A percentile compares a stretch with the other conserved stretches of the same genome.
These are phyloP conservation scores for Neophaeococcomyces mojaviensis DNA, from an alignment of 2,329 filamentous ascomycete species.

Conservation along the genomic window DNA sequence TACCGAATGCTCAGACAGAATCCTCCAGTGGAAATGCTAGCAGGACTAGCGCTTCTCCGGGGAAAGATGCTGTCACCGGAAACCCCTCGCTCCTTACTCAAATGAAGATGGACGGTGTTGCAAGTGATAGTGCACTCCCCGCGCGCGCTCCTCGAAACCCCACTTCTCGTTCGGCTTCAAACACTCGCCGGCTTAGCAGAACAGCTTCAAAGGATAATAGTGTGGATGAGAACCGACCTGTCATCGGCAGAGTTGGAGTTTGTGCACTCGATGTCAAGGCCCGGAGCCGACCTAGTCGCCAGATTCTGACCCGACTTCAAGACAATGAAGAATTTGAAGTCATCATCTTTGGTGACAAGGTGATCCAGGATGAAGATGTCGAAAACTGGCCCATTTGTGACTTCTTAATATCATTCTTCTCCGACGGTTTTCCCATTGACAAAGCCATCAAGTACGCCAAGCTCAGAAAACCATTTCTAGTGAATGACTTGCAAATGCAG, in stretches of 20 bases:
- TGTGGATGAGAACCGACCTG: conserved; percentile 16
- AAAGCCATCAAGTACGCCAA: conserved; percentile 96
- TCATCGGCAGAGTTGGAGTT: conserved; percentile 69
- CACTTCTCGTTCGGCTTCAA: conserved; percentile 19
- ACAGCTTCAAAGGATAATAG: conserved; percentile 18
- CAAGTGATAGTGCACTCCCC: conserved; percentile 10
- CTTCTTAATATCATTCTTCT: conserved; percentile 97
- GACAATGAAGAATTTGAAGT: conserved; percentile 91
- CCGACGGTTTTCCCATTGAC: conserved; percentile 90
- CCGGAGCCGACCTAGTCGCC: conserved; percentile 90
- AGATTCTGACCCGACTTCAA: conserved; percentile 88
- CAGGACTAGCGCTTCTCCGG: conserved; percentile 1
- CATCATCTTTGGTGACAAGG: conserved; percentile 96
- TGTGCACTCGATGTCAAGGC: conserved; percentile 95
- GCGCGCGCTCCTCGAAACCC: conserved; percentile 15
- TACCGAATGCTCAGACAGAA: neutral
- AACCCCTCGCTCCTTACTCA: neutral
- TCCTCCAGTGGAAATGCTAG: neutral
- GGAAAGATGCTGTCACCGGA: conserved; percentile 1
- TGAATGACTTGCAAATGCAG: conserved; percentile 97
- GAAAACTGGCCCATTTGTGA: conserved; percentile 96
- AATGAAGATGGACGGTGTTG: neutral
- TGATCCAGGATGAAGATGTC: conserved; percentile 92
- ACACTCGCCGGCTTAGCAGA: conserved; percentile 20
- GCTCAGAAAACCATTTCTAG: conserved; percentile 88